Evolutionary conservation across 352 stramenopile species (phyloP), one percentile per base, ranked within the genome.

Genomic region (Pythium folliculosum): DNA sequence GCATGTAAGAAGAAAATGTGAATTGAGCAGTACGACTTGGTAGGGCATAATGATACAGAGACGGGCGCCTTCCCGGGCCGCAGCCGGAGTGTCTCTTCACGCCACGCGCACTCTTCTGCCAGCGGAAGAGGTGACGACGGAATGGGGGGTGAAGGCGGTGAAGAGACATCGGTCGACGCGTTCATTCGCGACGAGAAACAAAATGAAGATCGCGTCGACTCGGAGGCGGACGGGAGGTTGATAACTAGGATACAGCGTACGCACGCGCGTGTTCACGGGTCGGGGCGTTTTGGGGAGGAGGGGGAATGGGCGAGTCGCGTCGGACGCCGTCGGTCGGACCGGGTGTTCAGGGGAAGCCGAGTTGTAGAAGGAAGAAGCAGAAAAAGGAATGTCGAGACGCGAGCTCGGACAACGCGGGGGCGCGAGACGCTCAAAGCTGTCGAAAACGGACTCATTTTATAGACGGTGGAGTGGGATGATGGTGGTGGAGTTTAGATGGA

Each of bases 401-500:
- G 60, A 53, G 35, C 30, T 45, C 17, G 52, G 17, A 47, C 27
- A 59, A 45, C 22, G 49, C 49, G 49, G 22, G 49, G 17, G 35
- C 12, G 60, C 43, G 23, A 27, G 35, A 27, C n/a, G 56, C 35
- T 30, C 25, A 65, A 13, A 48, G 21, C 16, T 17, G n/a, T 32
- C 37, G 44, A n/a, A 47, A 47, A 47, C 40, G 40, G 16, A 60
- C 55, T 64, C 63, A 60, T 53, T 63, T 62, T 62, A 53, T 40
- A 61, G 58, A 54, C 40, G 50, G 59, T n/a, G 47, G 44, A 53
- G 14, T n/a, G n/a, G 21, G 38, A 27, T 32, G 27, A 32, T 2
- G 17, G 25, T 19, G 21, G n/a, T 10, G 44, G 6, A 47, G 37
- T 30, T 78, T 92, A 93, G 58, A 95, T 94, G 53, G 85, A 94